These are phyloP conservation scores for Dryadomyces quercivorus DNA, from an alignment of 2,329 filamentous ascomycete species.

Conservation along the genomic window DNA sequence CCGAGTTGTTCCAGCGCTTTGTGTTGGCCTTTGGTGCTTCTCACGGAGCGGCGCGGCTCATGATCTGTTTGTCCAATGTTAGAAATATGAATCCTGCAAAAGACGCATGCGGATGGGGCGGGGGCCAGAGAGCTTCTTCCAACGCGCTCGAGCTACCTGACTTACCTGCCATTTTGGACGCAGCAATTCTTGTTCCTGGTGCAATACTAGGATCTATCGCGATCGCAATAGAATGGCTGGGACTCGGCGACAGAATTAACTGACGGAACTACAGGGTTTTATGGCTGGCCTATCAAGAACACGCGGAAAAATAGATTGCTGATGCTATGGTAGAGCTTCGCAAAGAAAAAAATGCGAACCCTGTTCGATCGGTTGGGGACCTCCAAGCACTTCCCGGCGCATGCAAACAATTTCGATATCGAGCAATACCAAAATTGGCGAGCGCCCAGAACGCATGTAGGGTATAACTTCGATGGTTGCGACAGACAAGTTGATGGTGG, in stretches of 20 bases:
- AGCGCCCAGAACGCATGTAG: not conserved
- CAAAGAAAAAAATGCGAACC: not conserved
- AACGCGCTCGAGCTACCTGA: not conserved
- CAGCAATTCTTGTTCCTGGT: not conserved
- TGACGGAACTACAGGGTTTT: not conserved
- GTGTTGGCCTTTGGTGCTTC: constrained; percentile 94
- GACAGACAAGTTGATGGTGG: not conserved
- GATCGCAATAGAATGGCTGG: not conserved
- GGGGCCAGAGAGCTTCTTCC: not conserved
- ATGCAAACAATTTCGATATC: not conserved
- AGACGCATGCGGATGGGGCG: not conserved
- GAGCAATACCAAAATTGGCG: not conserved
- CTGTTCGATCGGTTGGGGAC: not conserved
- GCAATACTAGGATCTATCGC: not conserved
- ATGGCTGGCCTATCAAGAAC: not conserved
- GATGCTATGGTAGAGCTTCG: not conserved
- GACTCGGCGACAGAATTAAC: not conserved
- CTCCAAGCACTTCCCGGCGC: not conserved
- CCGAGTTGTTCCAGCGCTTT: constrained; percentile 76
- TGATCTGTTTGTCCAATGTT: constrained; percentile 26
- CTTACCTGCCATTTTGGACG: constrained; percentile 10
- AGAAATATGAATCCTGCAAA: not conserved
- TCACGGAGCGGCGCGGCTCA: constrained; percentile 86
- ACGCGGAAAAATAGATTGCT: not conserved
- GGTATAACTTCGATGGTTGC: not conserved